Base-by-base conservation (phyloP, 768 basidiomycete genomes). In the Suillus weaverae region DNA sequence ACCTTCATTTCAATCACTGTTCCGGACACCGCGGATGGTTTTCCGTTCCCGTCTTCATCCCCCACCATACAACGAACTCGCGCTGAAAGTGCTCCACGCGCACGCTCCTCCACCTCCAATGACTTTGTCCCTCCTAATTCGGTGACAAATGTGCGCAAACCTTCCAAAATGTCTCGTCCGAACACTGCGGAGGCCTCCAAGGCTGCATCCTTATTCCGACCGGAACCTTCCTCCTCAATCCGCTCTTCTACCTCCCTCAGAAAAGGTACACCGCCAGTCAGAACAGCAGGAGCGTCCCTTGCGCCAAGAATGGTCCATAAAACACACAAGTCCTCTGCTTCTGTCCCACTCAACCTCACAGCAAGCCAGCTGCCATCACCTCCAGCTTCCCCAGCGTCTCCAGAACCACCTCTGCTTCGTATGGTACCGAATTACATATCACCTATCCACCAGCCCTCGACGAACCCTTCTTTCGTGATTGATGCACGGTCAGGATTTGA, bases 391-490 rank as follows among this genome's bases (percentile, higher is more conserved):
- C 64, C 71, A 32, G 10, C 67, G 32, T 54, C 62, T 39, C 60
- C 67, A 51, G 65, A 65, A 60, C 56, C 62, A 39, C 57, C 46
- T 60, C 51, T 59, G 18, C 69, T 67, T 43, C 70, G 67, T 13
- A 63, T 68, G 50, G 71, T 76, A 11, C 87, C 91, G 3, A 85
- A 91, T 71, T 95, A 88, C 74, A 83, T 94, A 56, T 97, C 95
- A 2, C 82, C 86, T 0, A 82, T 92, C 57, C 94, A 95, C 73
- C 83, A 80, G 30, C 90, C 94, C 5, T 96, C 95, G 1, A 95
- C 90, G 1, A 92, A 94, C 73, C 95, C 95, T 1, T 75, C 80
- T 30, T 97, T 94, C 69, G 62, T 81, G 1, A 77, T 91, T 20
- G 88, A 95, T 70, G 73, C 81, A 8, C 77, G 71, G 16, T 79